Evolutionary conservation across 2,329 filamentous ascomycete genomes (phyloP), one percentile per base, ranked within the genome.

Genomic region (Aspergillus brunneoviolaceus): DNA sequence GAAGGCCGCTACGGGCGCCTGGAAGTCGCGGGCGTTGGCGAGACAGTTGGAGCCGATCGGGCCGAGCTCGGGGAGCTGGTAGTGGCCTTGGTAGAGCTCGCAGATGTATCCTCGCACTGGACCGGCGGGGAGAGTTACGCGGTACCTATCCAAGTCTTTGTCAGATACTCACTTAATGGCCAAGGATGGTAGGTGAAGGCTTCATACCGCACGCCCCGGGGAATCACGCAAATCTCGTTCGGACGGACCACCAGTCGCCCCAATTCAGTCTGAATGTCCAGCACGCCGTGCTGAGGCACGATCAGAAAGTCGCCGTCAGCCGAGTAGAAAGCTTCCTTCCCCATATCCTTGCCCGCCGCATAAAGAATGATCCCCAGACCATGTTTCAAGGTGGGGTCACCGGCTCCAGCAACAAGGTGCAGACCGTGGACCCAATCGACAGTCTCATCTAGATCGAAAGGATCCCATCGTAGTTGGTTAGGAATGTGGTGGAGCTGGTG

Each of bases 321-420:
- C 3, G 89, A 93, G 81, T 94, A 96, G 74, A 93, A 96, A 0
- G 91, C 91, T 53, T 88, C 82, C 45, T 85, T 84, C n/a, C 82
- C 77, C 92, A 96, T 96, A 70, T 88, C 87, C 72, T 85, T 88
- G 21, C 90, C 90, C 0, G 89, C 90, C 1, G 89, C 88, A 71
- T 91, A 96, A 59, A 95, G 85, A 74, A 90, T 88, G 61, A 95
- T 92, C 23, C 90, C 92, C 48, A 96, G 69, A 0, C 92, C 92
- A 19, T 85, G 81, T 77, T 96, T 96, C 74, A 89, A 83, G 0
- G 88, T 89, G 0, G 91, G 87, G 67, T 95, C 89, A 16, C 92
- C 92, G 0, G 91, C 86, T 3, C 91, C 91, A 2, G 90, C 91
- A 11, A 96, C 82, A 21, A 93, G 81, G 61, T 89, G 86, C 64